Base-by-base conservation (phyloP, 345 rosid species). In the Brassica napus region DNA sequence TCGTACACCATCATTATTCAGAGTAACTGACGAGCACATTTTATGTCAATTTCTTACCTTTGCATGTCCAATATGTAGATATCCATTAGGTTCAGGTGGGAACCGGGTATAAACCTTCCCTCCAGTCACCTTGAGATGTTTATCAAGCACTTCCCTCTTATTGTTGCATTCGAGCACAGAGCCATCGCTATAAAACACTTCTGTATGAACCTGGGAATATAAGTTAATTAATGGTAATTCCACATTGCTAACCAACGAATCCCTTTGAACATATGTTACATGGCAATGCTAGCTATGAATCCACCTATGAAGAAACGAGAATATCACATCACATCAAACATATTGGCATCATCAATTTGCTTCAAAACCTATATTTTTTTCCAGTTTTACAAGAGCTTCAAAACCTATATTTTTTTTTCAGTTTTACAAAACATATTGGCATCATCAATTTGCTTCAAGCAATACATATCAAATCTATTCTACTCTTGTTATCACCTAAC, bases 31-130 rank as follows among this genome's bases (percentile, higher is more conserved):
- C 68, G 57, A 58, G 18, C 32, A 54, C 59, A 76, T 66, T 24
- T 70, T 3, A 32, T 35, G 71, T 28, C 16, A 59, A 5, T 37
- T 23, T 23, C 59, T 80, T 87, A 93, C 99, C 94, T 93, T 96
- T 24, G 99, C 98, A 87, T 93, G 99, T 62, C 98, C 99, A 79
- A 96, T 96, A 77, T 96, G 99, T 28, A 93, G 88, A 87, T 93
- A 93, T 30, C 99, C 99, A 89, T 96, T 96, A 77, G 98, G 98
- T 84, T 96, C 98, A 55, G 98, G 99, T 6, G 97, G 98, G 58
- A 93, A 96, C 64, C 97, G 94, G 6, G 95, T 88, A 68, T 86
- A 86, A 71, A 96, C 91, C 77, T 88, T 93, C 12, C 97, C 88
- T 8, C 90, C 91, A 14, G 97, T 93, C 69, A 76, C 82, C 79